phyloP scores from a whole-genome alignment of 2,329 filamentous ascomycete genomes.

The Xylariaceae sp. region DNA sequence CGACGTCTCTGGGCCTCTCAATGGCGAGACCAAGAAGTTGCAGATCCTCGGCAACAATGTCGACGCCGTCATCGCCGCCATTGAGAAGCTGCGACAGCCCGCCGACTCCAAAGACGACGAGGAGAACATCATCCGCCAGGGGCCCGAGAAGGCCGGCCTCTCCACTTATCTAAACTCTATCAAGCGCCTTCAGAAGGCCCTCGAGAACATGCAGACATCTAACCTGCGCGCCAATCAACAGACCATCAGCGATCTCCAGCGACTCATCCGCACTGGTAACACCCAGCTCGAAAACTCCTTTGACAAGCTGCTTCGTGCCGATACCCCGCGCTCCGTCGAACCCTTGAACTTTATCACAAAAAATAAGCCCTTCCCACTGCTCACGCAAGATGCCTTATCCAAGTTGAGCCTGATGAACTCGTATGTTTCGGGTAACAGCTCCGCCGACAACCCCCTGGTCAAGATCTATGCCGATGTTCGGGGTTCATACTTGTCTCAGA shows the following conservation, averaged over 20 bases:
- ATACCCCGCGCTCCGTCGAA: conserved; percentile 78
- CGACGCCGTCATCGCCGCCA: conserved; percentile 78
- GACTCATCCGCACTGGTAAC: conserved; percentile 74
- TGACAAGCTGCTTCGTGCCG: conserved; percentile 67
- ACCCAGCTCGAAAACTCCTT: conserved; percentile 82
- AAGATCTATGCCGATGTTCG: conserved; percentile 82
- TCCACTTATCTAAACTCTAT: conserved; percentile 83
- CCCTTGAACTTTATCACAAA: conserved; percentile 92
- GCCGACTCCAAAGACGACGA: conserved; percentile 88
- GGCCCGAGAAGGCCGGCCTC: conserved; percentile 79
- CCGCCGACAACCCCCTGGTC: conserved; percentile 66
- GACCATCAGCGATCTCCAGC: conserved; percentile 74
- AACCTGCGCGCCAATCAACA: conserved; percentile 90
- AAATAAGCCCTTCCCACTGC: conserved; percentile 74
- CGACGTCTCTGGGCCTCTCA: conserved; percentile 88
- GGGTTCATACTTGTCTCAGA: conserved; percentile 78
- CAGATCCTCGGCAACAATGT: conserved; percentile 86
- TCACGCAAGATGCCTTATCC: conserved; percentile 72
- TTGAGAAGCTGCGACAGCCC: conserved; percentile 85
- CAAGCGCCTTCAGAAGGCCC: conserved; percentile 81
- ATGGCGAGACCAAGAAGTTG: conserved; percentile 83
- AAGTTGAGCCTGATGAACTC: conserved; percentile 74
- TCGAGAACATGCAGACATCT: conserved; percentile 80
- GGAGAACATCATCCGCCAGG: conserved; percentile 83
- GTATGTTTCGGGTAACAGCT: conserved; percentile 61